phyloP scores from a whole-genome alignment of 805 yeast species.

The Cyberlindnera maclurae region DNA sequence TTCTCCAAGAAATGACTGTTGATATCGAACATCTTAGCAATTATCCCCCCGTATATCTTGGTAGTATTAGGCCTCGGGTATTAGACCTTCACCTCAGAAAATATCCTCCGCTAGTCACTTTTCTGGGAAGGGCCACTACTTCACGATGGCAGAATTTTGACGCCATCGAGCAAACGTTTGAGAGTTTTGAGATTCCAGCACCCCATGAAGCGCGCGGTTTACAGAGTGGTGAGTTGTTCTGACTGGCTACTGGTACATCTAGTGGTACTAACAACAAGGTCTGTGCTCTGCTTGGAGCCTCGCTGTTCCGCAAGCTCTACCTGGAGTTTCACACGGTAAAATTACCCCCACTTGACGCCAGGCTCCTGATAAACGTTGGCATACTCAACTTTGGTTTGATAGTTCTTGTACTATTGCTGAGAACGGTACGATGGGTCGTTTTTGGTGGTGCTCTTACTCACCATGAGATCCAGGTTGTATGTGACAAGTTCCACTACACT shows the following conservation, averaged over 20 bases:
- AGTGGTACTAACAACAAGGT: constrained; percentile 5
- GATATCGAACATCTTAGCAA: too few species aligned
- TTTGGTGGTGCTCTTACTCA: constrained; percentile 8
- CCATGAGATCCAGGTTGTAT: constrained; percentile 6
- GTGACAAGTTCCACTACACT: constrained; percentile 13
- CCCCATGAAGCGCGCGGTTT: neutral
- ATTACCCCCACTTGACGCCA: constrained; percentile 1
- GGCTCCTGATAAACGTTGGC: constrained; percentile 9
- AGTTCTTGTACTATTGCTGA: constrained; percentile 2
- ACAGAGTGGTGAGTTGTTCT: neutral
- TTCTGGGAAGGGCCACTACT: neutral
- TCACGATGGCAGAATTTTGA: neutral
- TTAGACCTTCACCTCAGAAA: too few species aligned
- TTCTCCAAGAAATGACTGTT: too few species aligned
- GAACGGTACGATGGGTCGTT: constrained; percentile 7
- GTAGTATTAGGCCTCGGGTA: too few species aligned
- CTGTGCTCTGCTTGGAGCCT: constrained; percentile 7
- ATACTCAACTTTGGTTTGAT: constrained; percentile 6
- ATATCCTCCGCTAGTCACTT: too few species aligned
- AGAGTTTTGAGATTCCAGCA: too few species aligned
- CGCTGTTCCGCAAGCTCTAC: constrained; percentile 8
- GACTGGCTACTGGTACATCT: too few species aligned
- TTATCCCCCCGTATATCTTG: too few species aligned
- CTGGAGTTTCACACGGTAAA: constrained; percentile 5
- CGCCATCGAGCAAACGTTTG: neutral